Conservation (phyloP, 129 eudicot species). For the Gnaphalium uliginosum region DNA sequence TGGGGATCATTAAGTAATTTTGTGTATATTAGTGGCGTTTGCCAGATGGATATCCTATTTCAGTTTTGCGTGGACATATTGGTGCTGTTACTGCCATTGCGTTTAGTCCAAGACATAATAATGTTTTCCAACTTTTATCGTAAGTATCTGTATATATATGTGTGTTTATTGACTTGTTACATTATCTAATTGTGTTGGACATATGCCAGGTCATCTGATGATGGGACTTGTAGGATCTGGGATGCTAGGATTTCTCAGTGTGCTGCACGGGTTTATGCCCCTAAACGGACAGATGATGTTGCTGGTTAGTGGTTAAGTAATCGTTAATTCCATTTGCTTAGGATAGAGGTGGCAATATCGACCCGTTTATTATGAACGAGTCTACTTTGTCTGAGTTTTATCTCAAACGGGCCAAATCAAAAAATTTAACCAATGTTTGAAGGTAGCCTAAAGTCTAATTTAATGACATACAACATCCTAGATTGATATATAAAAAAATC, state of each 20-base stretch:
- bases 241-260: slow-evolving; percentile 76
- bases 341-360: background rate
- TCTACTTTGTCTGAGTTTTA: background rate
- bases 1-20: slow-evolving; percentile 19
- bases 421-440: background rate
- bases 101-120: slow-evolving; percentile 70
- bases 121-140: slow-evolving; percentile 88
- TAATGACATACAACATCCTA: too few species aligned
- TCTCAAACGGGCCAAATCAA: background rate
- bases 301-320: slow-evolving; percentile 50
- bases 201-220: slow-evolving; percentile 85
- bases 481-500: background rate
- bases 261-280: slow-evolving; percentile 72
- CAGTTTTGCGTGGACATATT: slow-evolving; percentile 83
- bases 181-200: slow-evolving; percentile 19
- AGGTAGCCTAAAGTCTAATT: background rate
- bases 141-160: slow-evolving; percentile 36
- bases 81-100: slow-evolving; percentile 99
- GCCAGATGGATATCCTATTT: slow-evolving; percentile 92
- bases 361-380: background rate
- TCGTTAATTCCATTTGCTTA: slow-evolving; percentile 20
- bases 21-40: slow-evolving; percentile 83
- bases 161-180: background rate
- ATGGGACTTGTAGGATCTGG: slow-evolving; percentile 97
- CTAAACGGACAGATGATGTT: slow-evolving; percentile 50